These are phyloP conservation scores for Podila epicladia DNA, from an alignment of 192 early-diverging fungal genomes.

Conservation along the genomic window DNA sequence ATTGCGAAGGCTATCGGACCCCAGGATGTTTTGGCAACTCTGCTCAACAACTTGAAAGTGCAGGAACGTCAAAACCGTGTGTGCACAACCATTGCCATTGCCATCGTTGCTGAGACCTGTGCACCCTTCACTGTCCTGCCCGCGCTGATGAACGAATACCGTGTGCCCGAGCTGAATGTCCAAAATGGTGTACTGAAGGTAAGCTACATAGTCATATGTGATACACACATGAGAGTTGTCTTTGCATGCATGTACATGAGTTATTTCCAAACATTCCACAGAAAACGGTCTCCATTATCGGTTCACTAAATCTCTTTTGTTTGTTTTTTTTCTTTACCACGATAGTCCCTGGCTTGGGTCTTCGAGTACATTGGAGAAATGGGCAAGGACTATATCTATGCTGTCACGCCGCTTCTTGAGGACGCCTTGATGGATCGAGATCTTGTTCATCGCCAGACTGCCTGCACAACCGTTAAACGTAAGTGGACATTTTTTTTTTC, in stretches of 20 bases:
- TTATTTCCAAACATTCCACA: too few species aligned
- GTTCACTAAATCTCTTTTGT: neutral
- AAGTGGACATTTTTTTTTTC: neutral
- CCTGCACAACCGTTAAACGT: constrained; percentile 93
- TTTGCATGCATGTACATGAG: neutral
- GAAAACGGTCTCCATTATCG: too few species aligned
- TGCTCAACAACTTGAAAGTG: constrained; percentile 98
- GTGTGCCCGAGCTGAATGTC: constrained; percentile 99
- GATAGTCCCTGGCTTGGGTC: constrained; percentile 84
- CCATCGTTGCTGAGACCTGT: constrained; percentile 89
- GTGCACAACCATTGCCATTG: constrained; percentile 98
- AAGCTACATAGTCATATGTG: neutral
- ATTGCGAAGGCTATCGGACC: constrained; percentile 99
- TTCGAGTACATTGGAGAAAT: constrained; percentile 99
- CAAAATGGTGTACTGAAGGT: constrained; percentile 97
- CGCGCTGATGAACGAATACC: constrained; percentile 99
- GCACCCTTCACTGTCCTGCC: constrained; percentile 98
- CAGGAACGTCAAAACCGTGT: constrained; percentile 99
- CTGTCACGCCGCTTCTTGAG: constrained; percentile 93
- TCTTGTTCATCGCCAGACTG: constrained; percentile 97
- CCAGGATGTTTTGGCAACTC: constrained; percentile 97
- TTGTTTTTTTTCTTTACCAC: neutral
- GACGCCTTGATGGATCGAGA: constrained; percentile 98
- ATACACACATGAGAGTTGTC: neutral
- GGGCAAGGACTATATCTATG: constrained; percentile 98